Evolutionary conservation across 306 rosid species (phyloP), one percentile per base, ranked within the genome.

Genomic region (Pyrus pyrifolia): DNA sequence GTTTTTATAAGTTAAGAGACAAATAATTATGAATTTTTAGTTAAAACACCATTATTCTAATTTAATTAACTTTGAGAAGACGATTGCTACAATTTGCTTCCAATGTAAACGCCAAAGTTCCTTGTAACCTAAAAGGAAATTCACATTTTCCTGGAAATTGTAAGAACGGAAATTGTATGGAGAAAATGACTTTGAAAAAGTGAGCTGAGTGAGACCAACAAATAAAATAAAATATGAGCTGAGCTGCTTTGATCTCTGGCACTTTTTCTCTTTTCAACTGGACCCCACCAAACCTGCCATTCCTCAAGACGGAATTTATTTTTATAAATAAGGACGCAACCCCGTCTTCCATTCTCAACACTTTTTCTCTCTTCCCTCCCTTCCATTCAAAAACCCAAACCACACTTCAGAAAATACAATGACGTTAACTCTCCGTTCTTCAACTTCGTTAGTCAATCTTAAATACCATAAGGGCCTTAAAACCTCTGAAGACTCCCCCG

Each of bases 391-490:
- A 46, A 46, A 15, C 51, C 14, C 19, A 51, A 13, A 46, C 0
- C 55, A 17, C 33, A 45, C 64, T 55, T 72, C 9, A 22, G 59
- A 13, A 66, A 58, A 58, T 11, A 67, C 42, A 65, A 94, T 94
- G 98, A 80, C 97, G 77, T 79, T 86, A 59, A 82, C 89, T 3
- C 66, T 87, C 75, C 88, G 88, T 76, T 91, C 88, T 29, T 91
- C 98, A 38, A 58, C 88, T 45, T 89, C 87, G 29, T 84, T 87
- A 74, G 73, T 91, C 58, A 90, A 72, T 61, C 79, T 82, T 30
- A 86, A 82, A 70, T 93, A 89, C 31, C 65, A 79, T 86, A 83
- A 78, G 49, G 53, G 66, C 82, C 60, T 71, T 18, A 90, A 81
- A 70, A 35, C 81, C 27, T 78, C 70, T 3, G 87, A 84, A 13